Base-by-base conservation (phyloP, 2,329 filamentous ascomycete species). In the Colletotrichum australisinense region DNA sequence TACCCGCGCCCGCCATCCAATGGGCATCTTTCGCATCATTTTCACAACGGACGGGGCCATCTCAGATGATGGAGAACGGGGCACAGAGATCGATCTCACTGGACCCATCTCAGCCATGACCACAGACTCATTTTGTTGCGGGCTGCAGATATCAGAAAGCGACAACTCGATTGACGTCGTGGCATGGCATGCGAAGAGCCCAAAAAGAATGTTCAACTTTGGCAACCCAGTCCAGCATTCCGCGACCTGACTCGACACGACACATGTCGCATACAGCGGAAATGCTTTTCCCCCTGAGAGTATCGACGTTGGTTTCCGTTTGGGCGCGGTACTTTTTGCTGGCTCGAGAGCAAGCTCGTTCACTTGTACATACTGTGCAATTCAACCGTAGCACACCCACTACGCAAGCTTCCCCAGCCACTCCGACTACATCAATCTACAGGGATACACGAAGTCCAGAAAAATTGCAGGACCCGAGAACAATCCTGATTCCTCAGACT, bases 31-130 rank as follows among this genome's bases (percentile, higher is more conserved):
- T 68, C 38, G 65, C 65, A 42, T 49, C 55, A 38, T 65, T 53
- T 64, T 58, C 66, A 19, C 59, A 63, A 70, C 60, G 70, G 60
- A 73, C 67, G 66, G 70, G 59, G 63, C 70, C 65, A 73, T 73
- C 70, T 73, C 58, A 73, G 60, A 73, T 70, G 59, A 55, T 55
- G 67, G 67, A 65, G 35, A 69, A 72, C 69, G 70, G 70, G 70
- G 70, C 70, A 70, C 70, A 70, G 59, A 73, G 70, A 70, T 73
- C 70, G 70, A 73, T 73, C 70, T 70, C 46, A 35, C 55, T 56
- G 70, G 70, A 70, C 67, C 70, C 70, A 65, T 73, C 56, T 46
- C 59, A 70, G 67, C 65, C 59, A 69, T 70, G 67, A 35, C 67
- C 60, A 70, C 46, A 46, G 55, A 70, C 59, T 49, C 26, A 60